These are phyloP conservation scores for Populus deltoides DNA, from an alignment of 345 rosid genomes.

Conservation along the genomic window DNA sequence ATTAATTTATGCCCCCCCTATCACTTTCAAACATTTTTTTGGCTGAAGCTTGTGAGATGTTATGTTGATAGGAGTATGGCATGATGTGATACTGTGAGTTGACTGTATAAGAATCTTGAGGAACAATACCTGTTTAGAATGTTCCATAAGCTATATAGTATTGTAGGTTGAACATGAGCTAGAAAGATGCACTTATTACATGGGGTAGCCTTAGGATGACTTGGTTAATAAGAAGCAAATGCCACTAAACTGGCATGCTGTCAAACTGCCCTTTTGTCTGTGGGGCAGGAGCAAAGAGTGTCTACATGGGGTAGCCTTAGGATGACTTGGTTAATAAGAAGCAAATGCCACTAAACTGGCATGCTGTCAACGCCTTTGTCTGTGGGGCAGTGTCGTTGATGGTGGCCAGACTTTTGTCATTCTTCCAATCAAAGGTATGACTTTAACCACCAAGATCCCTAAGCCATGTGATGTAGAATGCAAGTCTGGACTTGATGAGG, in stretches of 20 bases:
- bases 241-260: not conserved
- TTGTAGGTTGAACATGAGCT: not conserved
- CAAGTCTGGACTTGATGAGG: not conserved
- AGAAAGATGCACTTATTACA: not conserved
- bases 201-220: not conserved
- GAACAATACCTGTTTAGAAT: not conserved
- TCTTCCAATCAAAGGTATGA: not conserved
- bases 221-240: not conserved
- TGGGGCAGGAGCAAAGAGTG: not conserved
- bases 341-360: not conserved
- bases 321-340: not conserved
- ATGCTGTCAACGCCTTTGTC: not conserved
- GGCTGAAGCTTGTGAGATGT: not conserved
- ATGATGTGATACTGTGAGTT: not conserved
- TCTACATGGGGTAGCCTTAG: not conserved
- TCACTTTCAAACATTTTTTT: too few species aligned
- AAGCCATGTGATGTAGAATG: not conserved
- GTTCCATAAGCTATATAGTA: not conserved
- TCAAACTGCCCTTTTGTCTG: not conserved
- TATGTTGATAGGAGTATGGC: not conserved
- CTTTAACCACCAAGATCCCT: not conserved
- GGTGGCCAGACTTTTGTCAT: not conserved
- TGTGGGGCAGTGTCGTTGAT: not conserved
- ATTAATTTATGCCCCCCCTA: too few species aligned
- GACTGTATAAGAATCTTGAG: not conserved